Conservation (phyloP, 768 basidiomycete species). For the Mycena filopes region DNA sequence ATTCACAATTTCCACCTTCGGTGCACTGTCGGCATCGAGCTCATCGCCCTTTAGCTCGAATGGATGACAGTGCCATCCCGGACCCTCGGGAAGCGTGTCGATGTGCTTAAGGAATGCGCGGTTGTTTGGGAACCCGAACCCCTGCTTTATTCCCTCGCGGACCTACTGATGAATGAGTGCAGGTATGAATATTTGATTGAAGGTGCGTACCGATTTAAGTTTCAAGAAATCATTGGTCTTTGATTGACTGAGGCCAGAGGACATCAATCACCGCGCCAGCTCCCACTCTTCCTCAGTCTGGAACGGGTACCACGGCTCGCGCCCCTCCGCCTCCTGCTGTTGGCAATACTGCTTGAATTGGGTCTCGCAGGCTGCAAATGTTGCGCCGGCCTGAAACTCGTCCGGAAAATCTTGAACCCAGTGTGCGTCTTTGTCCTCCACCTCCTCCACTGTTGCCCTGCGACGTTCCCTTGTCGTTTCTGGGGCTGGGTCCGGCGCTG, state of each 20-base stretch:
- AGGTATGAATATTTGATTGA: neutral
- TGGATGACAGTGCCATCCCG: neutral
- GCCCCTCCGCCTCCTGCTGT: slow-evolving; percentile 20
- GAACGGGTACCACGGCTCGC: slow-evolving; percentile 41
- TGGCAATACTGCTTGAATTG: slow-evolving; percentile 23
- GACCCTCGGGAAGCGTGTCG: neutral
- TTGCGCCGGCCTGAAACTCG: neutral
- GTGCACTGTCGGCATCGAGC: neutral
- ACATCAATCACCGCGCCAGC: slow-evolving; percentile 44
- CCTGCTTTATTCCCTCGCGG: neutral
- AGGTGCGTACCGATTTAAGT: slow-evolving; percentile 24
- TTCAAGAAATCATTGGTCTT: slow-evolving; percentile 44
- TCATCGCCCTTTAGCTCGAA: neutral
- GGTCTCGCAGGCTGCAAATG: slow-evolving; percentile 10
- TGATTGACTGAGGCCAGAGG: slow-evolving; percentile 37
- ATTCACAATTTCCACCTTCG: neutral
- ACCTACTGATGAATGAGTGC: slow-evolving; percentile 5
- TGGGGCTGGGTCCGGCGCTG: no score
- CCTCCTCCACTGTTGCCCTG: slow-evolving; percentile 7
- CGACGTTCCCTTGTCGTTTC: neutral
- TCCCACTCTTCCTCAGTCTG: slow-evolving; percentile 42
- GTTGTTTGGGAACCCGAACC: neutral
- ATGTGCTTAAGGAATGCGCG: neutral
- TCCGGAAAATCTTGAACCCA: neutral
- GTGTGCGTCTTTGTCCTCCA: neutral